A percentile compares a stretch with the other conserved stretches of the same genome.
Conservation (phyloP, 495 filamentous ascomycete genomes). For the Bombardia bombarda region DNA sequence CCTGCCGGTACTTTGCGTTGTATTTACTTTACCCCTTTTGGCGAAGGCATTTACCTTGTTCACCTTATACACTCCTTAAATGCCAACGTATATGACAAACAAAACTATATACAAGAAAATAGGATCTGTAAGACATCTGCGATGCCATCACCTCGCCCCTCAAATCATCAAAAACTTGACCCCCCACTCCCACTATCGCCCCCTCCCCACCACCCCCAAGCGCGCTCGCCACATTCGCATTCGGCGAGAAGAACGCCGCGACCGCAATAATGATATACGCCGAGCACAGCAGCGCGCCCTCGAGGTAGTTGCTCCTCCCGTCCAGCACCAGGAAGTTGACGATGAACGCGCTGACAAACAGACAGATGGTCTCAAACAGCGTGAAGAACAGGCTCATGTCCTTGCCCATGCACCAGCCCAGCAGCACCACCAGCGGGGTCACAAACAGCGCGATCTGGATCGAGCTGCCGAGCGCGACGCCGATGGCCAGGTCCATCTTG, state of each 20-base stretch:
- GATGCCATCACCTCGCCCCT: too few relatives aligned
- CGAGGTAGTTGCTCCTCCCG: conserved; percentile 73
- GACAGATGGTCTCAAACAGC: conserved; percentile 71
- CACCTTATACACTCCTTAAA: too few relatives aligned
- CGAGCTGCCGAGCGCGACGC: conserved; percentile 69
- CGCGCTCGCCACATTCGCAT: conserved; percentile 36
- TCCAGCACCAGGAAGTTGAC: conserved; percentile 79
- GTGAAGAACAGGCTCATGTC: conserved; percentile 80
- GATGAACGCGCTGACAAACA: conserved; percentile 74
- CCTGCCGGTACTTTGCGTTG: too few relatives aligned
- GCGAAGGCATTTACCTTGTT: too few relatives aligned
- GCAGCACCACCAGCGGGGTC: conserved; percentile 69
- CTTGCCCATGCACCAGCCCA: conserved; percentile 69
- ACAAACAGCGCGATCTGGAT: conserved; percentile 83
- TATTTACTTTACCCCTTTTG: too few relatives aligned
- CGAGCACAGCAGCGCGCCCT: conserved; percentile 67
- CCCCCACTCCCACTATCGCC: too few relatives aligned
- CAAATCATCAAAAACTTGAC: neutral
- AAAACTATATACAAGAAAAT: too few relatives aligned
- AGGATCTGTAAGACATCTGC: too few relatives aligned
- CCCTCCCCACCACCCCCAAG: conserved; percentile 5
- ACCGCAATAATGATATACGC: conserved; percentile 64
- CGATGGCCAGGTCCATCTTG: conserved; percentile 85
- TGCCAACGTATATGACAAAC: too few relatives aligned
- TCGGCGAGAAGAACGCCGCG: conserved; percentile 55